Percentiles rank a stretch among this genome's conserved stretches.
phyloP scores from a whole-genome alignment of 176 grass and related monocot genomes.

The Bonia amplexicaulis region DNA sequence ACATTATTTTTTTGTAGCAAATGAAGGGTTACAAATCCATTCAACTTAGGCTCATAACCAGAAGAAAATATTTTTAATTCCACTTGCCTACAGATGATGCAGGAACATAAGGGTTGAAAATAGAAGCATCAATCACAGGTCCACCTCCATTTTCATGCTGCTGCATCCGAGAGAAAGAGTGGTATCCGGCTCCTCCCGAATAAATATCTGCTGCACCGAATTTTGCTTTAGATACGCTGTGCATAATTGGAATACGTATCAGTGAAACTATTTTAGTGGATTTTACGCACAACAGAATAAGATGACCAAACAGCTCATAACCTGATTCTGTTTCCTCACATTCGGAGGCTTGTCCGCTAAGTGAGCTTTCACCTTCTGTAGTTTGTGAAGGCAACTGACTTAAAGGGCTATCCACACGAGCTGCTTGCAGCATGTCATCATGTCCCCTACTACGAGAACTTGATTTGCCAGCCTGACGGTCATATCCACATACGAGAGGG shows the following conservation, averaged over 20 bases:
- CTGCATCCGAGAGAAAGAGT: conserved; percentile 83
- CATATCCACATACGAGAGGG: not conserved
- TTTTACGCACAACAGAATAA: conserved; percentile 52
- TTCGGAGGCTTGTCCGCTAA: conserved; percentile 81
- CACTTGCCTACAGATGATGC: conserved; percentile 41
- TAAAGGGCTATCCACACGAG: conserved; percentile 62
- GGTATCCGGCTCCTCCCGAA: conserved; percentile 83
- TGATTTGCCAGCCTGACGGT: conserved; percentile 66
- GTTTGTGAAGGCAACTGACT: conserved; percentile 76
- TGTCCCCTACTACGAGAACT: conserved; percentile 63
- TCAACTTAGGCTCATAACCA: not conserved
- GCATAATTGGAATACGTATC: conserved; percentile 97
- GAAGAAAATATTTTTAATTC: conserved; percentile 23
- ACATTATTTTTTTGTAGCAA: conserved; percentile 28
- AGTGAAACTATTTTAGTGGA: conserved; percentile 72
- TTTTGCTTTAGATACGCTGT: conserved; percentile 99
- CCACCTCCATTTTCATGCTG: conserved; percentile 86
- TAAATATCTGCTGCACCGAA: conserved; percentile 92
- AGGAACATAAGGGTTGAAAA: conserved; percentile 29
- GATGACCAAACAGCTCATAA: conserved; percentile 36
- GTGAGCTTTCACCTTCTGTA: conserved; percentile 80
- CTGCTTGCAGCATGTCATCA: conserved; percentile 44
- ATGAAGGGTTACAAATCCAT: conserved; percentile 17
- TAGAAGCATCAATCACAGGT: conserved; percentile 47
- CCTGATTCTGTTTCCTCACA: conserved; percentile 97